Evolutionary conservation across 352 stramenopile genomes (phyloP), one percentile per base, ranked within the genome.

Genomic region (Pythium sukuiense): DNA sequence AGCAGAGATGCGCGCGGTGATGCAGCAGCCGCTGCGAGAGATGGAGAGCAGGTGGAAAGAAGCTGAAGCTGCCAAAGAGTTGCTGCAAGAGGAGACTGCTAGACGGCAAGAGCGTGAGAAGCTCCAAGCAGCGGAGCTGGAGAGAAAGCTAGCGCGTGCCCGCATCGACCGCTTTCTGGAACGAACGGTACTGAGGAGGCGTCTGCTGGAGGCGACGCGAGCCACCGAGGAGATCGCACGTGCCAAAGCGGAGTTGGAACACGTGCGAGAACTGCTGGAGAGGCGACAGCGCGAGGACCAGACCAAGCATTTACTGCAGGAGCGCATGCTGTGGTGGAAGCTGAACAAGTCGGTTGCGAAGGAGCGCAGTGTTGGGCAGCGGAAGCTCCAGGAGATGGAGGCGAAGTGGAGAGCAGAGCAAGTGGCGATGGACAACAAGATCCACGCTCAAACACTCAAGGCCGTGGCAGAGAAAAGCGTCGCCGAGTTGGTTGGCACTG

Each of bases 31-130:
- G 3, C 48, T 88, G 16, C 53, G 46, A 9, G 78, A 80, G 20
- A 70, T 90, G 37, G 76, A 87, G 50, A 30, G 14, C 11, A 76
- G 74, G 46, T 90, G 79, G 76, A 67, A 77, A 8, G 35, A 61
- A 12, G 58, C 56, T 4, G 61, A 72, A 2, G 27, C 27, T 9
- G 45, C 59, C 2, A 61, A 37, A 9, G 12, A 60, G 49, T 49
- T 46, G 1, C 61, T 67, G 27, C 3, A 49, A 27, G n/a, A 52
- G 33, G 48, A 53, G 48, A 37, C 2, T 12, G 24, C 18, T 18
- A 61, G 20, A 16, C 24, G n/a, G 9, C 26, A 26, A 4, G 45
- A 12, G 16, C 13, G 2, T 4, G 37, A 53, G 2, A 20, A n/a
- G 24, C 27, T 5, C 11, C 35, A 63, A n/a, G 37, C 52, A 6